Evolutionary conservation across 176 grass and related monocot species (phyloP).

Genomic region (Aegilops umbellulata): DNA sequence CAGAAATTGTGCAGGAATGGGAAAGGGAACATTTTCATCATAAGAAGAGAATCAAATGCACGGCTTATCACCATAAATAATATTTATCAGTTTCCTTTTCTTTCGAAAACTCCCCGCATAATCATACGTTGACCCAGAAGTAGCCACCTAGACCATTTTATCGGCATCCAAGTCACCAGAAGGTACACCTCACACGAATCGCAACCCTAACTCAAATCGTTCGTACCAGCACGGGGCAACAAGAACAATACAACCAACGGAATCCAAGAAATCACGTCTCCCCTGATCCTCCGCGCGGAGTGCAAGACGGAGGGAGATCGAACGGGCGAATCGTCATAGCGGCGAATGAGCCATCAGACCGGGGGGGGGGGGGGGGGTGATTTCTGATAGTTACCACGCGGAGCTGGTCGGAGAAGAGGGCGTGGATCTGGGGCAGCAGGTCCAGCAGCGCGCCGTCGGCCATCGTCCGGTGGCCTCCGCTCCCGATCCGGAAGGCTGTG

Average conservation of each 20-base stretch:
- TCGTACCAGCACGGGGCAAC: not conserved
- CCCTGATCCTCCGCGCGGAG: not conserved
- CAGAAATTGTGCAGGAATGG: not conserved
- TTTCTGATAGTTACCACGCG: conserved; percentile 63
- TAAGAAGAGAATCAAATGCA: not conserved
- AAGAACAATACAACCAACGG: not conserved
- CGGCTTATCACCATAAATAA: not conserved
- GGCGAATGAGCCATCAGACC: not conserved
- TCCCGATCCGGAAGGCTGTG: not conserved
- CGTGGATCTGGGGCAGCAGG: conserved; percentile 77
- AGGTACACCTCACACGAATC: not conserved
- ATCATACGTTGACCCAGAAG: not conserved
- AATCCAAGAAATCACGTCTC: not conserved
- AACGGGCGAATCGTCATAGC: not conserved
- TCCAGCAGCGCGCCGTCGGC: conserved; percentile 53
- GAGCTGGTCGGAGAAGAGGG: conserved; percentile 85
- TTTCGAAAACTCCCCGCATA: not conserved
- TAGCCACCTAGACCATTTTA: not conserved
- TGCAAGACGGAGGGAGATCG: not conserved
- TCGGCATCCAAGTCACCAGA: not conserved
- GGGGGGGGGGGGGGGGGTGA: not conserved
- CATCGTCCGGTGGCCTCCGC: conserved; percentile 31
- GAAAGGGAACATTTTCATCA: not conserved
- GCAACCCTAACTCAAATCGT: not conserved
- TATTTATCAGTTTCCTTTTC: not conserved